These are phyloP conservation scores for Paecilomyces sp. DNA, from an alignment of 2,329 filamentous ascomycete species.

Conservation along the genomic window DNA sequence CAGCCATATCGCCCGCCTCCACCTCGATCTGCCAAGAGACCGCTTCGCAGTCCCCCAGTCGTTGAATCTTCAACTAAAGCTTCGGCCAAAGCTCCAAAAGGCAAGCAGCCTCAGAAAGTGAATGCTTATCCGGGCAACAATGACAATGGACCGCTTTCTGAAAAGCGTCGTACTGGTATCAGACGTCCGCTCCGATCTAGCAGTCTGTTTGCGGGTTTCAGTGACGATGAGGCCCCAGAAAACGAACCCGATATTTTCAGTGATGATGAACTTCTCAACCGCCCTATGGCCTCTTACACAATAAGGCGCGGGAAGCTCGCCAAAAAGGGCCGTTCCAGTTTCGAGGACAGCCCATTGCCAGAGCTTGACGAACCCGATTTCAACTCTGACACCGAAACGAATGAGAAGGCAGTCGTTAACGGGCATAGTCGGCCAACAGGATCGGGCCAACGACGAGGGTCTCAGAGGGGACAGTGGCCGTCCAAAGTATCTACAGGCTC, in stretches of 20 bases:
- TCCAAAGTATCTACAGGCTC: slow-evolving; percentile 32
- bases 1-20: slow-evolving; percentile 27
- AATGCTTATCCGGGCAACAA: slow-evolving; percentile 73
- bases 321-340: slow-evolving; percentile 19
- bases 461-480: slow-evolving; percentile 22
- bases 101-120: slow-evolving; percentile 36
- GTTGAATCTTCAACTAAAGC: slow-evolving; percentile 40
- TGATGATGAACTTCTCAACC: slow-evolving; percentile 38
- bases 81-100: slow-evolving; percentile 9
- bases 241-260: slow-evolving; percentile 29
- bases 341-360: slow-evolving; percentile 25
- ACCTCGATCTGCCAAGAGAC: slow-evolving; percentile 24
- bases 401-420: slow-evolving; percentile 10
- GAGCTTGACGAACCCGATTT: slow-evolving; percentile 32
- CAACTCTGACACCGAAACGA: slow-evolving; percentile 19
- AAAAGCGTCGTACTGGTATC: slow-evolving; percentile 50
- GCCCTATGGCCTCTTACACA: slow-evolving; percentile 38
- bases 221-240: slow-evolving; percentile 38
- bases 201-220: slow-evolving; percentile 82
- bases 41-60: slow-evolving; percentile 18
- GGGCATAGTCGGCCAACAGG: slow-evolving; percentile 8
- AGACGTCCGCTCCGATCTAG: slow-evolving; percentile 68
- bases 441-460: slow-evolving; percentile 7
- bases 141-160: slow-evolving; percentile 66
- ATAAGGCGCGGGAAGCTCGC: slow-evolving; percentile 36